A percentile compares a stretch with the other conserved stretches of the same genome.
Conservation (phyloP, 805 yeast genomes). For the Suhomyces sp. region DNA sequence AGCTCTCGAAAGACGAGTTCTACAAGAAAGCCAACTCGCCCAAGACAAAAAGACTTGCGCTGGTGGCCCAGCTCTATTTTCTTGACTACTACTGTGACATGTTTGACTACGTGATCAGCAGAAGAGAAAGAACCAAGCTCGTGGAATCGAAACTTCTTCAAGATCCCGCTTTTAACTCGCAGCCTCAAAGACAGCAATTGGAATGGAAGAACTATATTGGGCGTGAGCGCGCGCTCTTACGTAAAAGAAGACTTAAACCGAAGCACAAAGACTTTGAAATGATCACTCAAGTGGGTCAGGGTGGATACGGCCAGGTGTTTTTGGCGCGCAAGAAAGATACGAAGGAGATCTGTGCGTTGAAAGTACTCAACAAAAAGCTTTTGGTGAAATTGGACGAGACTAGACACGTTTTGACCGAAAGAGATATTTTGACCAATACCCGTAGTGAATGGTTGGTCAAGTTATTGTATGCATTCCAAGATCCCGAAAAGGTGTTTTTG, state of each 20-base stretch:
- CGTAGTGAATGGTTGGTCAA: conserved; percentile 95
- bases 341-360: conserved; percentile 90
- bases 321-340: conserved; percentile 93
- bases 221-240: conserved; percentile 76
- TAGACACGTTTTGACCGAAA: conserved; percentile 90
- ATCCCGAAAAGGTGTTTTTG: conserved; percentile 78
- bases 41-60: conserved; percentile 80
- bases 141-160: conserved; percentile 59
- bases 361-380: conserved; percentile 83
- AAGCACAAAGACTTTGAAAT: conserved; percentile 93
- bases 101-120: conserved; percentile 84
- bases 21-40: conserved; percentile 59
- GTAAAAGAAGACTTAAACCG: conserved; percentile 89
- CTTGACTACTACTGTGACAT: conserved; percentile 94
- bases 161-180: conserved; percentile 41
- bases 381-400: conserved; percentile 90
- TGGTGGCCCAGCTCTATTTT: conserved; percentile 91
- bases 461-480: conserved; percentile 92
- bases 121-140: conserved; percentile 77
- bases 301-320: conserved; percentile 99
- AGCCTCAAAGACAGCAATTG: conserved; percentile 35
- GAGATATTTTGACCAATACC: conserved; percentile 95
- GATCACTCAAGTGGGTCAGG: conserved; percentile 98
- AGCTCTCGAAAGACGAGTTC: conserved; percentile 44
- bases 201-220: conserved; percentile 78